phyloP scores from a whole-genome alignment of 2,329 filamentous ascomycete species.

The Torrubiellomyces zombiae region DNA sequence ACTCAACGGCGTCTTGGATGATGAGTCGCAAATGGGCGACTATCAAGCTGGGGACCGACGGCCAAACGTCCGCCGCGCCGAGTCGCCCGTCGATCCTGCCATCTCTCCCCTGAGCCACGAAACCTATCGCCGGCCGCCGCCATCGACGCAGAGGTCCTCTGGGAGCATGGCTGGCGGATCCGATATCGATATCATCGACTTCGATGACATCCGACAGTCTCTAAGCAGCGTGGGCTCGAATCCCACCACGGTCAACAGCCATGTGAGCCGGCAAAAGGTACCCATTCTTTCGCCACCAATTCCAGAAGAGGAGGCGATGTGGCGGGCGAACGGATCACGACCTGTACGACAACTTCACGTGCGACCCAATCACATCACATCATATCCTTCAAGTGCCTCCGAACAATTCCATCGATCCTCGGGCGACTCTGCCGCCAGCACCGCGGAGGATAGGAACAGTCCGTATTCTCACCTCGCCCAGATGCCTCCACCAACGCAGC shows the following conservation, averaged over 20 bases:
- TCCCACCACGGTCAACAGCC: conserved; percentile 4
- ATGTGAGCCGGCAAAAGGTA: conserved; percentile 3
- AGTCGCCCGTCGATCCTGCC: conserved; percentile 6
- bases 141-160: not conserved
- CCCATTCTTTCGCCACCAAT: conserved; percentile 6
- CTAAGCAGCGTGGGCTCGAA: conserved; percentile 6
- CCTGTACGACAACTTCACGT: conserved; percentile 3
- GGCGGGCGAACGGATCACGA: conserved; percentile 1
- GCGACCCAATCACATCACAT: too few relatives aligned
- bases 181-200: conserved; percentile 3
- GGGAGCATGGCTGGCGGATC: conserved; percentile 2
- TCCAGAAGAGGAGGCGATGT: conserved; percentile 5
- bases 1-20: conserved; percentile 8
- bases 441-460: conserved; percentile 4
- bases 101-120: conserved; percentile 4
- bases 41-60: conserved; percentile 9
- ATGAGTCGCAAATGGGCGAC: conserved; percentile 7
- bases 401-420: not conserved
- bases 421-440: not conserved
- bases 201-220: conserved; percentile 6
- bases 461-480: too few relatives aligned
- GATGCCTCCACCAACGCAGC: too few relatives aligned
- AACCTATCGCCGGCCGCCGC: not conserved
- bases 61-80: conserved; percentile 3
- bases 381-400: conserved; percentile 1